A percentile compares a stretch with the other conserved stretches of the same genome.
phyloP scores from a whole-genome alignment of 169 alveolate species.

The Miamiensis avidus region DNA sequence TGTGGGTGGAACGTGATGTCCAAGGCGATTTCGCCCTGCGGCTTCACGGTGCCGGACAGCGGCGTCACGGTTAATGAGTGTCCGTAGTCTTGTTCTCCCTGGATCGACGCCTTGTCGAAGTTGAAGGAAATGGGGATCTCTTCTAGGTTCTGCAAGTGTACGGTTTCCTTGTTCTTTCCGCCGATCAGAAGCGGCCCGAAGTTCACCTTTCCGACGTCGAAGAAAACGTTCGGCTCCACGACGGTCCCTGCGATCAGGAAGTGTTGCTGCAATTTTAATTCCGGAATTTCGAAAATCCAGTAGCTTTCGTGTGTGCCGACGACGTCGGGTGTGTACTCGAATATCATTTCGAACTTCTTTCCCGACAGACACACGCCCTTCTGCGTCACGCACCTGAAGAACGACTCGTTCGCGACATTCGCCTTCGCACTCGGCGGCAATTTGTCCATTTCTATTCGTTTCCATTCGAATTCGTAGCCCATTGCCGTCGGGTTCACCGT shows the following conservation, averaged over 20 bases:
- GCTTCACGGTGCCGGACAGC: slow-evolving; percentile 77
- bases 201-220: slow-evolving; percentile 90
- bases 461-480: slow-evolving; percentile 94
- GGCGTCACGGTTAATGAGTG: slow-evolving; percentile 83
- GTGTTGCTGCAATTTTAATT: slow-evolving; percentile 84
- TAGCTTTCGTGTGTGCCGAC: slow-evolving; percentile 90
- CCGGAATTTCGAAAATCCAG: slow-evolving; percentile 89
- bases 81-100: slow-evolving; percentile 82
- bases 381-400: slow-evolving; percentile 87
- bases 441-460: slow-evolving; percentile 75
- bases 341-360: slow-evolving; percentile 90
- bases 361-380: slow-evolving; percentile 91
- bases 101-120: slow-evolving; percentile 81
- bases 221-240: slow-evolving; percentile 91
- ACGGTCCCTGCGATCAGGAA: slow-evolving; percentile 90
- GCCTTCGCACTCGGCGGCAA: slow-evolving; percentile 23
- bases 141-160: slow-evolving; percentile 88
- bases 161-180: slow-evolving; percentile 90
- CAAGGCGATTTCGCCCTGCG: slow-evolving; percentile 80
- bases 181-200: slow-evolving; percentile 92
- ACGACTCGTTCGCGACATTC: slow-evolving; percentile 53
- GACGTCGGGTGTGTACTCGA: slow-evolving; percentile 90
- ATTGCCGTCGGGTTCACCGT: slow-evolving; percentile 92
- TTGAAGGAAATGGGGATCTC: slow-evolving; percentile 89
- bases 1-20: slow-evolving; percentile 86